A percentile compares a stretch with the other conserved stretches of the same genome.
These are phyloP conservation scores for Quillaja saponaria DNA, from an alignment of 306 rosid species.

Conservation along the genomic window DNA sequence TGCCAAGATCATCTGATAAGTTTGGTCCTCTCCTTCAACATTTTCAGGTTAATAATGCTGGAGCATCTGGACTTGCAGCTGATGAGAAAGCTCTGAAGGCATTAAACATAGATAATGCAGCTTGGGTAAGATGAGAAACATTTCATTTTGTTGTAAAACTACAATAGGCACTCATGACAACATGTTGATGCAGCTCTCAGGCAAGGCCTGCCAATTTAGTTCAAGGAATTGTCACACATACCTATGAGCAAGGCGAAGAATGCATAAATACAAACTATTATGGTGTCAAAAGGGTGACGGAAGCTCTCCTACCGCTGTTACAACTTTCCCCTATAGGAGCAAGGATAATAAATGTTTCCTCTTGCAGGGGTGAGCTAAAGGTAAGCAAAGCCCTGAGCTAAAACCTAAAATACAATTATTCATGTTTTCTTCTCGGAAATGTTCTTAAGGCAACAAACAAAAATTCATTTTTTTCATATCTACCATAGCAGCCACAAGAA, in stretches of 20 bases:
- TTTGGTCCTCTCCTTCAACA: neutral
- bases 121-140: constrained; percentile 45
- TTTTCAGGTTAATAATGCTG: constrained; percentile 65
- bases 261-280: constrained; percentile 55
- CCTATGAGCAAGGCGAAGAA: constrained; percentile 47
- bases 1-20: neutral
- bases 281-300: constrained; percentile 53
- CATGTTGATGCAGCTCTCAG: constrained; percentile 45
- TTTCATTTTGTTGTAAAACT: neutral
- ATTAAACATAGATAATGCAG: constrained; percentile 38
- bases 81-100: constrained; percentile 47
- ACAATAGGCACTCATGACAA: neutral
- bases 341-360: constrained; percentile 57
- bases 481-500: no score
- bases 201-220: constrained; percentile 32
- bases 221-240: constrained; percentile 37
- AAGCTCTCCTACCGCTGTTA: constrained; percentile 59
- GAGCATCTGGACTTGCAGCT: constrained; percentile 39
- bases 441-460: no score
- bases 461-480: no score
- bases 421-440: no score
- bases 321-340: constrained; percentile 47
- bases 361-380: constrained; percentile 58
- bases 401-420: no score
- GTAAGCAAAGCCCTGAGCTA: no score